Evolutionary conservation across 306 rosid species (phyloP), one percentile per base, ranked within the genome.

Genomic region (Trifolium fragiferum): DNA sequence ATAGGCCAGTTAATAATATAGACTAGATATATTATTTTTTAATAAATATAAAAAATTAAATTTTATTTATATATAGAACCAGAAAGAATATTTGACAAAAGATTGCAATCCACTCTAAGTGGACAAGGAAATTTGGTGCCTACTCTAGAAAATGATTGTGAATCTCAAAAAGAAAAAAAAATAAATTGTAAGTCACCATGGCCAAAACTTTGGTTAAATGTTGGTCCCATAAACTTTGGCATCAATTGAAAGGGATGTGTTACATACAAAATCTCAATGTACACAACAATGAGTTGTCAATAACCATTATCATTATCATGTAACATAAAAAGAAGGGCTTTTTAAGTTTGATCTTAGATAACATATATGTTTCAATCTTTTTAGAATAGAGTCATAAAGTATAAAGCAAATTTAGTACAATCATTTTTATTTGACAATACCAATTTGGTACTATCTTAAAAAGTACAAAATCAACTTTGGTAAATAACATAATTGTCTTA

Each of bases 71-170:
- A n/a, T n/a, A n/a, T n/a, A n/a, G n/a, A n/a, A n/a, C n/a, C n/a
- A n/a, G n/a, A n/a, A n/a, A n/a, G n/a, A n/a, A n/a, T n/a, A n/a
- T n/a, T n/a, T n/a, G n/a, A 20, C 59, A 62, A 25, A 25, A 50
- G 46, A 58, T 23, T 78, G 53, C 23, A 46, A 58, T 68, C 77
- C 58, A 72, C 59, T 49, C 6, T 50, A 38, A 59, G 62, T 65
- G 70, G 75, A 51, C 66, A 32, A 35, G 14, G 37, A 13, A 43
- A 59, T 68, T 27, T 50, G 38, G 57, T 74, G 59, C 30, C 50
- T 77, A 37, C 14, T 66, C 51, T 41, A 51, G 61, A 51, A 61
- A 69, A 75, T 75, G 44, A 75, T 75, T 81, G 69, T 68, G 27
- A 49, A 69, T 43, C 23, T 27, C 11, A 27, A 69, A 69, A 46